Base-by-base conservation (phyloP, 306 rosid species). In the Vachellia collinsii region DNA sequence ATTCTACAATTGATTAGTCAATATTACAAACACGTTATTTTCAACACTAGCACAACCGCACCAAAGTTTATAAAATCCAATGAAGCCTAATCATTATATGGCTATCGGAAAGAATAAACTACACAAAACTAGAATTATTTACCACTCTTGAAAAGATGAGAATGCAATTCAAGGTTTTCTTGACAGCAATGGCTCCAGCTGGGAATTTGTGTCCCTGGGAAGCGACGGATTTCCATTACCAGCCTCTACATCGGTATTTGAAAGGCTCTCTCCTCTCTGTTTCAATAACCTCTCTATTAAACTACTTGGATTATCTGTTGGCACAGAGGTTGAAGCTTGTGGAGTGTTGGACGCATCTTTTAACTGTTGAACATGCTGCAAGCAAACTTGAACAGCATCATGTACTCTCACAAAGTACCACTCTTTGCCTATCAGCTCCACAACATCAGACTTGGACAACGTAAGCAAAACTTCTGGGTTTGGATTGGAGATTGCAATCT, bases 371-470 rank as follows among this genome's bases (percentile, higher is more conserved):
- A 93, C 98, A 56, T 80, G 97, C 86, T 88, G 99, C 83, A 95
- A 90, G 88, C 99, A 95, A 78, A 95, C 93, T 88, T 95, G 99
- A 79, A 93, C 91, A n/a, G 99, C 99, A 78, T 95, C 99, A 36
- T 93, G 99, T 73, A 95, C 96, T 90, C 99, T 90, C 82, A 95
- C 99, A 70, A 92, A 95, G 88, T 87, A 93, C 97, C 98, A 91
- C 71, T 95, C 90, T 90, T 95, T 93, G 79, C 99, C 99, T 50
- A 95, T 88, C 88, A 95, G 86, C 75, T 93, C 98, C 37, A 95
- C 91, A 5, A 88, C 79, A 39, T 95, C 93, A 17, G 99, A 79
- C 79, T 53, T 92, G 73, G 97, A 93, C 74, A 95, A 81, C 67
- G 97, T 90, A 53, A 88, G 84, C 85, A 92, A 85, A 86, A 93